Base-by-base conservation (phyloP, 1,139 yeast genomes). In the Magnusiomyces clavatus region DNA sequence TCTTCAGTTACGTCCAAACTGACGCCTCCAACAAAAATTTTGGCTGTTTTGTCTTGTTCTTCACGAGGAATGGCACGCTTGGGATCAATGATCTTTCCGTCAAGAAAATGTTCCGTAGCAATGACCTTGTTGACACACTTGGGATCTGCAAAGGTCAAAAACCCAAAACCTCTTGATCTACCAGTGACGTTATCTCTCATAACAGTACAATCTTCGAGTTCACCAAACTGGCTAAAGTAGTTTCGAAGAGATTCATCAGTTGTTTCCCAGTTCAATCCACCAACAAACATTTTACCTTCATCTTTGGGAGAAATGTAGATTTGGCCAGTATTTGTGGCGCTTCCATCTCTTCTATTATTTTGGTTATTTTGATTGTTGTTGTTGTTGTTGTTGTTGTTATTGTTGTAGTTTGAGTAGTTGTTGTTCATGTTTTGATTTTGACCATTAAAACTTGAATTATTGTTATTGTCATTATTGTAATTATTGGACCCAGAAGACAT, bases 251-350 rank as follows among this genome's bases (percentile, higher is more conserved):
- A 64, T 54, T 73, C 46, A 64, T 92, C 98, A 8, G 95, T 84
- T 34, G 99, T 92, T 64, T 92, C 98, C 98, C 98, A 92, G 64
- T 92, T 94, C 61, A 92, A 80, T 50, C 99, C 99, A 59, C 99
- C 99, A 67, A 92, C 82, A 66, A 92, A 92, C 97, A 94, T 89
- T 66, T 92, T 92, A 53, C 97, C 96, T 79, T 65, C 83, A 51
- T 66, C 71, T 56, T 70, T 69, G 41, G 73, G 72, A 17, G 73
- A 73, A 44, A 67, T 66, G 56, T 59, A 68, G 60, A 66, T 69
- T 64, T 65, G 72, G 60, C 68, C 75, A 53, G 69, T 69, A 47
- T 53, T 53, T 17, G 56, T 53, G 38, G 56, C 56, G 24, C 56
- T 47, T 14, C 56, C 56, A 43, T 35, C 39, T 6, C 41, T 38